Percentiles rank a stretch among this genome's conserved stretches.
Evolutionary conservation across 441 rosid genomes (phyloP).

Genomic region (Erodium moschatum): DNA sequence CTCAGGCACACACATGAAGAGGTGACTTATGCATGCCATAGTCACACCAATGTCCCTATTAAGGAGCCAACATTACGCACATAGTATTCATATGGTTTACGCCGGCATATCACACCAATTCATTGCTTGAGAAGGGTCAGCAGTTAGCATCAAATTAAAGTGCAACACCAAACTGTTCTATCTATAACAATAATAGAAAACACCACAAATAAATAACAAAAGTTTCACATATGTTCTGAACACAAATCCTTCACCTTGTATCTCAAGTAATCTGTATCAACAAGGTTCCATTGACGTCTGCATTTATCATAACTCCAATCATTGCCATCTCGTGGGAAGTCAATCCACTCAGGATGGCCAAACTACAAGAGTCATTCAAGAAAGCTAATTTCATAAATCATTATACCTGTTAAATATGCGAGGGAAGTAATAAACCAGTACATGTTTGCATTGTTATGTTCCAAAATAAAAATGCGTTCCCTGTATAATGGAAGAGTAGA

Average conservation of each 20-base stretch:
- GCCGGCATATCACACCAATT: background rate
- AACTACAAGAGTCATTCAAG: conserved; percentile 39
- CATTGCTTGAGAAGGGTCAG: background rate
- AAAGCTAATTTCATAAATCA: conserved; percentile 10
- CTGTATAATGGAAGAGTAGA: background rate
- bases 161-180: conserved; percentile 8
- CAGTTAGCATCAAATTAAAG: background rate
- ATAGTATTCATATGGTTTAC: background rate
- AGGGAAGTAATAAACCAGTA: background rate
- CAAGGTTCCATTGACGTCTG: conserved; percentile 67
- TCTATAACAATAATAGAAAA: background rate
- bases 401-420: background rate
- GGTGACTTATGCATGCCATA: conserved; percentile 1
- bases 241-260: conserved; percentile 47
- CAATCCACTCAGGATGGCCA: conserved; percentile 92
- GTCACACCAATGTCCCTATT: background rate
- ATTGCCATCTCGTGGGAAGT: conserved; percentile 84
- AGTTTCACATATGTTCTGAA: conserved; percentile 7
- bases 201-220: background rate
- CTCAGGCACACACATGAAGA: background rate
- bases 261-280: conserved; percentile 54
- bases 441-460: background rate
- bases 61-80: conserved; percentile 7
- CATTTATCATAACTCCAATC: conserved; percentile 79
- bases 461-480: background rate